Base-by-base conservation (phyloP, 768 basidiomycete genomes). In the Dacryopinax primogenitus region DNA sequence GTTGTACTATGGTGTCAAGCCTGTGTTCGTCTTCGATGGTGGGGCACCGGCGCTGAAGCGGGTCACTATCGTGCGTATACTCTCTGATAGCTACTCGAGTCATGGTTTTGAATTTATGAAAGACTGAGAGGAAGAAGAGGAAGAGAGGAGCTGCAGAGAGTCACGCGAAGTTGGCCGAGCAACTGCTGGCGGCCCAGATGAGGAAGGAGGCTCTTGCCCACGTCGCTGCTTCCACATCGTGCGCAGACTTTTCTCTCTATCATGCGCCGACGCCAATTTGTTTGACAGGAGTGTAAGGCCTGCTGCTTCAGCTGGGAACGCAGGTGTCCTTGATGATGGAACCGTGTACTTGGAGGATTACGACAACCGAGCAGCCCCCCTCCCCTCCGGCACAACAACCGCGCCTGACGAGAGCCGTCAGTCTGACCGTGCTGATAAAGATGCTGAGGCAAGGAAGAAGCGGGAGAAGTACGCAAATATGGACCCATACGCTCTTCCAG, bases 11-110 rank as follows among this genome's bases (percentile, higher is more conserved):
- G 96, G 96, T 13, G 95, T 98, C 73, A 94, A 90, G 74, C 96
- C 96, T 0, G 94, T 99, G 35, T 99, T 99, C 71, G 94, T 99
- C 13, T 99, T 99, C 72, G 96, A 99, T 74, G 96, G 96, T 23
- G 94, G 92, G 34, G 96, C 95, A 1, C 96, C 96, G 1, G 83
- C 78, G 12, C 74, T 99, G 71, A 99, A 99, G 78, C 83, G 86
- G 71, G 79, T 81, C 62, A 98, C 96, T 1, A 86, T 99, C 69
- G 94, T 92, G 69, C 65, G 88, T 76, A 12, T 1, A n/a, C n/a
- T n/a, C 18, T 62, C 16, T 30, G 41, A 23, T 23, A 66, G 26
- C 41, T 45, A 21, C 18, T 33, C 36, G 35, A 33, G 30, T 37
- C 34, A 66, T 73, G 63, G 68, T 66, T 63, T 28, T 37, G 15